Evolutionary conservation across 2,329 filamentous ascomycete species (phyloP).

Genomic region (Xylaria sp.): DNA sequence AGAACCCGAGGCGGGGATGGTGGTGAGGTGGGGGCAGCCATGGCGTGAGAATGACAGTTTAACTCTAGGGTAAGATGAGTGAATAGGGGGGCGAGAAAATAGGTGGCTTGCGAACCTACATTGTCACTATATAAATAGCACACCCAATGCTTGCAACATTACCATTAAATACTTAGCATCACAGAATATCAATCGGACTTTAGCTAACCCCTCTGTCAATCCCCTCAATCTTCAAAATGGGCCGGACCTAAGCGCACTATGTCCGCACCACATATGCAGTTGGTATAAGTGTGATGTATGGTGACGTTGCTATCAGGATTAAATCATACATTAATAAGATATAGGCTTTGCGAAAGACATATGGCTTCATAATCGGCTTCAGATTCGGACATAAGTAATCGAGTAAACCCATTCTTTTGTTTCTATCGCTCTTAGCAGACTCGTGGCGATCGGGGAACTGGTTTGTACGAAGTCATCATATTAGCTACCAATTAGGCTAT

Average conservation of each 20-base stretch:
- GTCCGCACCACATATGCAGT: slow-evolving; percentile 7
- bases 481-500: too few relatives aligned
- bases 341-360: too few relatives aligned
- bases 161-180: background rate
- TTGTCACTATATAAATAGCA: slow-evolving; percentile 5
- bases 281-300: background rate
- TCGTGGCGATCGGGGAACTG: too few relatives aligned
- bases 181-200: slow-evolving; percentile 13
- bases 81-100: slow-evolving; percentile 1
- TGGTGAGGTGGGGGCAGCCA: slow-evolving; percentile 32
- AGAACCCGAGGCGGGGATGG: slow-evolving; percentile 37
- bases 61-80: slow-evolving; percentile 4
- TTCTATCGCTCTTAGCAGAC: background rate
- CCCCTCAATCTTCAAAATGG: background rate
- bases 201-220: slow-evolving; percentile 45
- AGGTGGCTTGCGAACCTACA: background rate
- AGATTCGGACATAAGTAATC: background rate
- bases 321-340: background rate
- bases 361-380: background rate
- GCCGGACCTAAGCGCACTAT: slow-evolving; percentile 9
- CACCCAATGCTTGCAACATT: background rate
- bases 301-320: background rate
- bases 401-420: too few relatives aligned
- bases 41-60: slow-evolving; percentile 7
- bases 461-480: too few relatives aligned